Evolutionary conservation across 2,329 filamentous ascomycete species (phyloP), one percentile per base, ranked within the genome.

Genomic region (Nemania diffusa): DNA sequence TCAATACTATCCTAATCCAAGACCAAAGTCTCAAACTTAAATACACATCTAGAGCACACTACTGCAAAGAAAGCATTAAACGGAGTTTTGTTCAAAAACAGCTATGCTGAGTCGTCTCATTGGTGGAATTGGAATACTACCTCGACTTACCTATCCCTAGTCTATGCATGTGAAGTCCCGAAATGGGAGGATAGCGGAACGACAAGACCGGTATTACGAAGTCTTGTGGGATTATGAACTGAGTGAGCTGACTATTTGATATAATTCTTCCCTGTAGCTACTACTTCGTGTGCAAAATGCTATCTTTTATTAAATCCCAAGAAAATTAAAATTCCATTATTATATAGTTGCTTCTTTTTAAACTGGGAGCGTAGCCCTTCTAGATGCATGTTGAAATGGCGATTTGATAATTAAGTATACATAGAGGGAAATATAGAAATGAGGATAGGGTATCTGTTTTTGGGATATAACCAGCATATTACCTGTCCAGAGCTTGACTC

Each of bases 401-500:
- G 22, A 27, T 50, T 32, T 32, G n/a, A 53, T 29, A 24, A 15
- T 56, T 53, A 56, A 26, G 5, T 29, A 50, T 42, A 53, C 20
- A 56, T 50, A 11, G 13, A 13, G 4, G 44, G 27, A 7, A 6
- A 22, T 24, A 6, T 24, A n/a, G 11, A 61, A 57, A 37, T 24
- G 8, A 34, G 55, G 42, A 32, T 48, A 40, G 51, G 32, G 37
- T 50, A 61, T 62, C 37, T 46, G 24, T 44, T 48, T 50, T 29
- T 24, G 37, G 37, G 15, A 15, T 13, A 40, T 17, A 40, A 40
- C 13, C 13, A 44, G 40, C 40, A 8, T 6, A 37, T 69, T 65
- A 87, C 69, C 83, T 79, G 69, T 88, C 86, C 4, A 88, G 81
- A 53, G 86, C 85, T 73, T 88, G 86, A 65, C 85, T 88, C 74